Evolutionary conservation across 139 green algal species (phyloP).

Genomic region (Chlorella sorokiniana): DNA sequence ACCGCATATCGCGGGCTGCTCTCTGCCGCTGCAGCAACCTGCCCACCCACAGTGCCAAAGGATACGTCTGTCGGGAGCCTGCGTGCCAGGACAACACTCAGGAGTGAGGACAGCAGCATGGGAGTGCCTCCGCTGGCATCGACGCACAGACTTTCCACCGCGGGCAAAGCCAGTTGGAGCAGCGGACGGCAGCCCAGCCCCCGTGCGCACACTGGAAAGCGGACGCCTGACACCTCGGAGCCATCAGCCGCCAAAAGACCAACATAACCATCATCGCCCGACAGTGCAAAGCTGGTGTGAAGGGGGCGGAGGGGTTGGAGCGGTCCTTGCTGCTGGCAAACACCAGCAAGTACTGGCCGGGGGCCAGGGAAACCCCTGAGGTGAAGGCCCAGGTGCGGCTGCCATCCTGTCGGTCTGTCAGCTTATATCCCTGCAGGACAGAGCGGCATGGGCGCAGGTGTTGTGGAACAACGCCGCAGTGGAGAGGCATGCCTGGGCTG

Average conservation of each 20-base stretch:
- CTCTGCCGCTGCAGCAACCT: neutral
- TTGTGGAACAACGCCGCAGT: neutral
- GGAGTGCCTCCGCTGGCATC: neutral
- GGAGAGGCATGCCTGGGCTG: neutral
- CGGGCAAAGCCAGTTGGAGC: no score
- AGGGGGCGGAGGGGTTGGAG: neutral
- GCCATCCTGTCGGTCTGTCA: neutral
- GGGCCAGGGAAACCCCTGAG: neutral
- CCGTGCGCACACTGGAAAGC: constrained; percentile 35
- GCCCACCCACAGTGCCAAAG: constrained; percentile 16
- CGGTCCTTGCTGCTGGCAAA: constrained; percentile 10
- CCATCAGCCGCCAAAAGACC: constrained; percentile 34
- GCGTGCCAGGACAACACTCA: neutral
- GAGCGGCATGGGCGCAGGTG: neutral
- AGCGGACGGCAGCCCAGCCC: no score
- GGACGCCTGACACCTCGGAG: constrained; percentile 6
- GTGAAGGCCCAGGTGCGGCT: constrained; percentile 31
- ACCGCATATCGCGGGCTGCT: constrained; percentile 7
- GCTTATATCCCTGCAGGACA: constrained; percentile 15
- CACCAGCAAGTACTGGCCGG: constrained; percentile 11
- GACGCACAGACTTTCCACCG: neutral
- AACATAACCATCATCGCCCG: constrained; percentile 28
- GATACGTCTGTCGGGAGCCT: constrained; percentile 25
- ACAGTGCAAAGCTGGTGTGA: constrained; percentile 42
- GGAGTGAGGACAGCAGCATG: neutral